A percentile compares a stretch with the other conserved stretches of the same genome.
phyloP scores from a whole-genome alignment of 192 early-diverging fungal genomes.

The Umbelopsis vinacea region DNA sequence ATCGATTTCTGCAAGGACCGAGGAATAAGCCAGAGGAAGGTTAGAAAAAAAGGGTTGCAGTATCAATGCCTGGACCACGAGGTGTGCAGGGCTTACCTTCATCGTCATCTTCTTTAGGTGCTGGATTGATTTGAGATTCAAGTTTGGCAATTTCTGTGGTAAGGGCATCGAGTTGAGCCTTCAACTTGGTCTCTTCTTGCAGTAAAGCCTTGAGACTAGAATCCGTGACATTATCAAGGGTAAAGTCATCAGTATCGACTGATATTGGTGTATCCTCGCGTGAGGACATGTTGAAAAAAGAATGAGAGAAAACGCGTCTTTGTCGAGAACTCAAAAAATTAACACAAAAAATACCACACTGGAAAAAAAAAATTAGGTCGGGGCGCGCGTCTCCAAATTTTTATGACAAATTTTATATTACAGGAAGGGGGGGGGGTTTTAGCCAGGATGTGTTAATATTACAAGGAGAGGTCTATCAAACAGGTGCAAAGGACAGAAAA shows the following conservation, averaged over 20 bases:
- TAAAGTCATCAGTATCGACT: constrained; percentile 21
- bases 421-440: too few species aligned
- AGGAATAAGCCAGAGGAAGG: not conserved
- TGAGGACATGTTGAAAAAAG: constrained; percentile 15
- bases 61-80: not conserved
- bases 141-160: constrained; percentile 31
- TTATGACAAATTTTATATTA: constrained; percentile 8
- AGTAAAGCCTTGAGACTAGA: constrained; percentile 39
- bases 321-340: not conserved
- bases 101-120: constrained; percentile 26
- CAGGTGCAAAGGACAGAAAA: not conserved
- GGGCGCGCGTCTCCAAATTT: not conserved
- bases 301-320: constrained; percentile 2
- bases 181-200: constrained; percentile 58
- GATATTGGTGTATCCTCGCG: constrained; percentile 28
- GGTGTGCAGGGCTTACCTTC: too few species aligned
- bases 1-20: constrained; percentile 36
- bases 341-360: not conserved
- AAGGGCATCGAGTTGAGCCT: constrained; percentile 53
- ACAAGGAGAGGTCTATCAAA: constrained; percentile 20
- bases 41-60: not conserved
- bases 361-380: too few species aligned
- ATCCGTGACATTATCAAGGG: constrained; percentile 24
- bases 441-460: not conserved
- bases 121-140: constrained; percentile 24